Evolutionary conservation across 768 basidiomycete genomes (phyloP).

Genomic region (Kwoniella sp.): DNA sequence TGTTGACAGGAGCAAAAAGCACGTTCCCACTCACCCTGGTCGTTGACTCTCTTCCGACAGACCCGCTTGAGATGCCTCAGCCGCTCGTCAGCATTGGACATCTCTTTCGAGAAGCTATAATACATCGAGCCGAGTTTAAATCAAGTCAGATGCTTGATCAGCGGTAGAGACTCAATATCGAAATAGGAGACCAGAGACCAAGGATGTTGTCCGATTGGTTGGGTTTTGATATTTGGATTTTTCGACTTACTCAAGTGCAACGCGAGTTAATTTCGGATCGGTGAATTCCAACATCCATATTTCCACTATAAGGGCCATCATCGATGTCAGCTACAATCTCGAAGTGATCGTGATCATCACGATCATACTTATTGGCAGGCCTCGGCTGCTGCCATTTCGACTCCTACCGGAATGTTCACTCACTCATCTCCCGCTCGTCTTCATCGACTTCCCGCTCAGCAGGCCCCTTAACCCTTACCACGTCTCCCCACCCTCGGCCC

Average conservation of each 20-base stretch:
- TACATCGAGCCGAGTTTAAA: too few relatives aligned
- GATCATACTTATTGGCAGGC: neutral
- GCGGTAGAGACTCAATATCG: too few relatives aligned
- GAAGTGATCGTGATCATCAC: too few relatives aligned
- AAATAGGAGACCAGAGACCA: neutral
- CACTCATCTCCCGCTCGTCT: conserved; percentile 36
- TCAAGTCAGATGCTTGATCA: too few relatives aligned
- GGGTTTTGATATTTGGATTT: too few relatives aligned
- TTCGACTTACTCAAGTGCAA: conserved; percentile 40
- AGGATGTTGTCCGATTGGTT: neutral
- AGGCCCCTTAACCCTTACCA: conserved; percentile 40
- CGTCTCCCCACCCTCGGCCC: conserved; percentile 25
- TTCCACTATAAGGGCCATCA: conserved; percentile 34
- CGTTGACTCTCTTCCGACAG: conserved; percentile 24
- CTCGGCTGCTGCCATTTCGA: too few relatives aligned
- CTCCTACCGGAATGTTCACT: too few relatives aligned
- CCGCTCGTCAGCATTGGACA: conserved; percentile 25
- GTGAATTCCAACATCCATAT: conserved; percentile 44
- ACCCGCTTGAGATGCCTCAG: conserved; percentile 50
- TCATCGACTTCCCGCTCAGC: conserved; percentile 42
- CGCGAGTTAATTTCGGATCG: conserved; percentile 39
- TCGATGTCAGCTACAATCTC: too few relatives aligned
- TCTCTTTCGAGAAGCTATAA: conserved; percentile 35
- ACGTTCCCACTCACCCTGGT: conserved; percentile 16
- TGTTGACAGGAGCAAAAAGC: neutral